Percentiles rank a stretch among this genome's conserved stretches.
phyloP scores from a whole-genome alignment of 2,329 filamentous ascomycete species.

The Curvularia sp. region DNA sequence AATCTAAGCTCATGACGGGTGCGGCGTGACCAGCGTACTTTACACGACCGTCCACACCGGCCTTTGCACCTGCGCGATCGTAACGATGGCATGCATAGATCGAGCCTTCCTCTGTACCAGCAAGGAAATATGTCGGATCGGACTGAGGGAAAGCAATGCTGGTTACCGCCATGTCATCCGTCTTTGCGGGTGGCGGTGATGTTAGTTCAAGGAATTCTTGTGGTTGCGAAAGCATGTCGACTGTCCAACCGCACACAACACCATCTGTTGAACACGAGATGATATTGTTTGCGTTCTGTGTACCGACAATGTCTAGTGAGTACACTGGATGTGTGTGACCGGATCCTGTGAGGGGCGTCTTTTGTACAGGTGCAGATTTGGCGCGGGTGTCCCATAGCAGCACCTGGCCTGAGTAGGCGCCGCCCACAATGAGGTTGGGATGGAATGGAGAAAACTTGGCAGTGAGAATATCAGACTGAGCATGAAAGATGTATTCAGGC shows the following conservation, averaged over 20 bases:
- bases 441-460: constrained; percentile 99
- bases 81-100: constrained; percentile 98
- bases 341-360: constrained; percentile 91
- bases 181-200: constrained; percentile 78
- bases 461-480: constrained; percentile 91
- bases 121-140: constrained; percentile 96
- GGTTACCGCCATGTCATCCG: constrained; percentile 92
- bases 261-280: constrained; percentile 96
- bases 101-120: constrained; percentile 93
- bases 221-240: constrained; percentile 96
- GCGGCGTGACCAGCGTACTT: constrained; percentile 90
- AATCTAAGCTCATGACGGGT: constrained; percentile 94
- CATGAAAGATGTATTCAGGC: constrained; percentile 95
- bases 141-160: constrained; percentile 94
- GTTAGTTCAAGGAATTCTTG: constrained; percentile 91
- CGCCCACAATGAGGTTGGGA: constrained; percentile 92
- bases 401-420: constrained; percentile 95
- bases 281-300: constrained; percentile 98
- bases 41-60: constrained; percentile 87
- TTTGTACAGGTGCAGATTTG: constrained; percentile 82
- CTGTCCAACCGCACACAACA: constrained; percentile 94
- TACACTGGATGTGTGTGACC: constrained; percentile 98
- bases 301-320: constrained; percentile 92
- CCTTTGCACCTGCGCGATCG: constrained; percentile 95
- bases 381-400: constrained; percentile 96